A percentile compares a stretch with the other conserved stretches of the same genome.
Evolutionary conservation across 805 yeast genomes (phyloP).

Genomic region (Pichia thaimueangensis): DNA sequence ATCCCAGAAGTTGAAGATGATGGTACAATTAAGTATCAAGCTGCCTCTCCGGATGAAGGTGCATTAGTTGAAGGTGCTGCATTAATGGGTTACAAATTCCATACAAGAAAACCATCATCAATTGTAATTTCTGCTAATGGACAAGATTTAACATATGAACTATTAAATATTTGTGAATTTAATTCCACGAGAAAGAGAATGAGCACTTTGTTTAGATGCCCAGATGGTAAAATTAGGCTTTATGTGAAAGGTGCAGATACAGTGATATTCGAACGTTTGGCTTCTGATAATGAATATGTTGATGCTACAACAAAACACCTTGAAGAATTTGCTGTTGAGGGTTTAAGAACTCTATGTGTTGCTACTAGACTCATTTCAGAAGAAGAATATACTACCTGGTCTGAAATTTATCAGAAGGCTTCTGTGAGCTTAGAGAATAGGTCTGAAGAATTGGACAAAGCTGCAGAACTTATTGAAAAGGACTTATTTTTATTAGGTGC

Average conservation of each 20-base stretch:
- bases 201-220: conserved; percentile 92
- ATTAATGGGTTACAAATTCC: conserved; percentile 73
- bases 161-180: conserved; percentile 89
- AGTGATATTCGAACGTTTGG: conserved; percentile 81
- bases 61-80: conserved; percentile 98
- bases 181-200: conserved; percentile 96
- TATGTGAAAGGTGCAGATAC: conserved; percentile 98
- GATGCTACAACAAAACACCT: conserved; percentile 77
- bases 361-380: conserved; percentile 79
- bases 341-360: conserved; percentile 88
- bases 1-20: conserved; percentile 75
- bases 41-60: conserved; percentile 99
- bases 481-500: conserved; percentile 84
- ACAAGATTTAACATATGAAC: conserved; percentile 55
- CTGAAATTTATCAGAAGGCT: conserved; percentile 61
- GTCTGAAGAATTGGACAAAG: conserved; percentile 70
- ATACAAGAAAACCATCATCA: conserved; percentile 77
- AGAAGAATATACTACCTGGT: conserved; percentile 72
- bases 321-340: conserved; percentile 96
- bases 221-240: conserved; percentile 83
- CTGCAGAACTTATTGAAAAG: conserved; percentile 82
- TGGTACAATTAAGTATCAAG: conserved; percentile 83
- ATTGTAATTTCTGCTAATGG: conserved; percentile 60
- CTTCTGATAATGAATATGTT: conserved; percentile 68
- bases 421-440: conserved; percentile 76